Conservation (phyloP, 768 basidiomycete species). For the Flagelloscypha sp. region DNA sequence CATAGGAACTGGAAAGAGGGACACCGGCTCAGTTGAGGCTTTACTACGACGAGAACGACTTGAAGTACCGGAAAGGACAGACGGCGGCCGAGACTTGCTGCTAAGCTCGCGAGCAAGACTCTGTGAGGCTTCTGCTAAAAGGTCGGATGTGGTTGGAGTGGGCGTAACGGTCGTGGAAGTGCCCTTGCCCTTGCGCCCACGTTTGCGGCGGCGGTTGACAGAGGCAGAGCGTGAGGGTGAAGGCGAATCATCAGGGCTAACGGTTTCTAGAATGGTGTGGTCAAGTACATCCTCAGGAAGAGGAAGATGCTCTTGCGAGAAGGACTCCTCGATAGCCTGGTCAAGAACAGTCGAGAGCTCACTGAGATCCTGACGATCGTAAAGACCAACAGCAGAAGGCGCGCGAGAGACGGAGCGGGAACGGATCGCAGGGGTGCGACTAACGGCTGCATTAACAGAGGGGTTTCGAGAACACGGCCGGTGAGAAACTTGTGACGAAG, state of each 20-base stretch:
- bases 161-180: conserved; percentile 23
- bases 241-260: too few relatives aligned
- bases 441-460: conserved; percentile 35
- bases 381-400: conserved; percentile 40
- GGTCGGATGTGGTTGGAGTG: conserved; percentile 32
- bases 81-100: conserved; percentile 46
- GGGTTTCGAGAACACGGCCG: conserved; percentile 65
- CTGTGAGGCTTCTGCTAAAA: conserved; percentile 75
- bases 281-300: too few relatives aligned
- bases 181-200: conserved; percentile 81
- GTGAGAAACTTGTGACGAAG: conserved; percentile 56
- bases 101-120: conserved; percentile 79
- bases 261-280: too few relatives aligned
- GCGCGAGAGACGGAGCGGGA: conserved; percentile 57
- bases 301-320: too few relatives aligned
- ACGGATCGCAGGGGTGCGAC: conserved; percentile 46
- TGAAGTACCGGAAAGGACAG: conserved; percentile 22
- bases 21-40: conserved; percentile 34
- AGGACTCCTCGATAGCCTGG: conserved; percentile 42
- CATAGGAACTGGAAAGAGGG: too few relatives aligned
- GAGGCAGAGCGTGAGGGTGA: conserved; percentile 62
- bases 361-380: conserved; percentile 19
- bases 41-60: conserved; percentile 16
- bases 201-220: conserved; percentile 72
- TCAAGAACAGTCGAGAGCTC: conserved; percentile 52